Conservation (phyloP, 225 moss, liverwort and hornwort genomes). For the Asterella californica region DNA sequence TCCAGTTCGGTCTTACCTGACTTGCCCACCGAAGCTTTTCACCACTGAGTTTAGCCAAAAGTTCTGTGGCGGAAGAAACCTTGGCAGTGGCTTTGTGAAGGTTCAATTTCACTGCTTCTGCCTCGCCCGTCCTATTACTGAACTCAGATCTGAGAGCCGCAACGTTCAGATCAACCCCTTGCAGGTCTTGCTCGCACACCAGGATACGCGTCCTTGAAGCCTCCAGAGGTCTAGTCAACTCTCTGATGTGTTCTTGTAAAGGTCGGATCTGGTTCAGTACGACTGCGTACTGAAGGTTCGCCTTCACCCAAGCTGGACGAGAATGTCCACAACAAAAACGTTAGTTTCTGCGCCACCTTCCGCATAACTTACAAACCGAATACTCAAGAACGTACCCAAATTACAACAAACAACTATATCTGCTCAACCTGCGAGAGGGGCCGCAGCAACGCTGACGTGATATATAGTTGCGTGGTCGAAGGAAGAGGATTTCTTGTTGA, state of each 20-base stretch:
- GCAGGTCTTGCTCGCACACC: slow-evolving; percentile 35
- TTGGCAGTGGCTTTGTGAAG: slow-evolving; percentile 21
- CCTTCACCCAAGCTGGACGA: slow-evolving; percentile 42
- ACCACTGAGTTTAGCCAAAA: slow-evolving; percentile 29
- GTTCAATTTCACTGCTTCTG: slow-evolving; percentile 33
- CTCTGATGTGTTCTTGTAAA: slow-evolving; percentile 34
- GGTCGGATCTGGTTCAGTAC: slow-evolving; percentile 36
- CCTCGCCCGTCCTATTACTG: slow-evolving; percentile 32
- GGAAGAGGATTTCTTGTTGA: slow-evolving; percentile 28
- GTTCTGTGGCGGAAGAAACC: slow-evolving; percentile 25
- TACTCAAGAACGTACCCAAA: background rate
- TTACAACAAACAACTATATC: background rate
- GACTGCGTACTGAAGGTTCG: slow-evolving; percentile 40
- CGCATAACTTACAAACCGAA: no score
- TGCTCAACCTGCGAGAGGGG: slow-evolving; percentile 37
- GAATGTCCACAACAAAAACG: background rate
- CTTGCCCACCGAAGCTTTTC: slow-evolving; percentile 33
- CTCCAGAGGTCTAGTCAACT: slow-evolving; percentile 28
- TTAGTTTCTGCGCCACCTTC: background rate
- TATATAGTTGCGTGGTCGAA: slow-evolving; percentile 36
- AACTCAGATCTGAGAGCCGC: slow-evolving; percentile 30
- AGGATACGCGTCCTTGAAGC: slow-evolving; percentile 32
- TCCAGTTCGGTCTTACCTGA: slow-evolving; percentile 19
- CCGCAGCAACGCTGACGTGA: slow-evolving; percentile 45
- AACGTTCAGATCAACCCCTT: slow-evolving; percentile 25